Conservation (phyloP, 331 rosid species). For the Acacia concinna region DNA sequence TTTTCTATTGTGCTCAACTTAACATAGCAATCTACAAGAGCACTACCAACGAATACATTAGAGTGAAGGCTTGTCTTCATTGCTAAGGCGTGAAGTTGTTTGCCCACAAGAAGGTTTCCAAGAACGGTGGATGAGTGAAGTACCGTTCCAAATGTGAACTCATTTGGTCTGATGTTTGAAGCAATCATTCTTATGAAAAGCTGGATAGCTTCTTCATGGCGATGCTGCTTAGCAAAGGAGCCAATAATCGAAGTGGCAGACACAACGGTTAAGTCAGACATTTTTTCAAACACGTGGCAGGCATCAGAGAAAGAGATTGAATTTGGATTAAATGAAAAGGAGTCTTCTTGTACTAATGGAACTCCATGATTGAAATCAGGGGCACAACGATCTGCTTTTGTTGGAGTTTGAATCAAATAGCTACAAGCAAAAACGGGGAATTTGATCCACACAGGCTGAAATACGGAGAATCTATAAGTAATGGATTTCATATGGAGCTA, state of each 20-base stretch:
- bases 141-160: conserved; percentile 77
- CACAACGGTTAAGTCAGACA: conserved; percentile 53
- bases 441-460: conserved; percentile 37
- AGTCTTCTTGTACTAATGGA: conserved; percentile 13
- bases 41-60: conserved; percentile 77
- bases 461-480: conserved; percentile 18
- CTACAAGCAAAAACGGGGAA: conserved; percentile 34
- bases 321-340: neutral
- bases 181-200: conserved; percentile 69
- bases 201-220: conserved; percentile 50
- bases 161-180: conserved; percentile 59
- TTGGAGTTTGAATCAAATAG: conserved; percentile 33
- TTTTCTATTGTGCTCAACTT: conserved; percentile 62
- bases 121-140: conserved; percentile 55
- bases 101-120: conserved; percentile 46
- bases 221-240: conserved; percentile 45
- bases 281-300: conserved; percentile 60
- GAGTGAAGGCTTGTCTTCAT: conserved; percentile 52
- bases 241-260: conserved; percentile 71
- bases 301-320: conserved; percentile 48
- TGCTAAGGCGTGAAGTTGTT: conserved; percentile 72
- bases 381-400: conserved; percentile 22
- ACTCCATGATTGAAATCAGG: conserved; percentile 19
- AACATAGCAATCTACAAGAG: conserved; percentile 72
- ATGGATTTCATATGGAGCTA: conserved; percentile 34